Conservation (phyloP, 2,329 filamentous ascomycete species). For the Pseudogymnoascus sp. region DNA sequence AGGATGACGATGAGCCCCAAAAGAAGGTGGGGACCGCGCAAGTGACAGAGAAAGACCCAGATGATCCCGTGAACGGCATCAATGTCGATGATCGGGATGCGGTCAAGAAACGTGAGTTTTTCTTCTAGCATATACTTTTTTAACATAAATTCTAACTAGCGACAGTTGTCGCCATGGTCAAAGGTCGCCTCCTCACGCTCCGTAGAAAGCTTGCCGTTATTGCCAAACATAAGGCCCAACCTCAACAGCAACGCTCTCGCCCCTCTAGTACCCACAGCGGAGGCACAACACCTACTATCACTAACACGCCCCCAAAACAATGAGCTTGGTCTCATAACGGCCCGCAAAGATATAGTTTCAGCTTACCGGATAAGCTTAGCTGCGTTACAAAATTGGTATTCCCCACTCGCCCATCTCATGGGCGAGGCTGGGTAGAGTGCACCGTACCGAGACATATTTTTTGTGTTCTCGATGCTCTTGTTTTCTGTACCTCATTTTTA, state of each 20-base stretch:
- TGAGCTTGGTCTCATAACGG: not conserved
- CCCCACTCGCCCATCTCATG: not conserved
- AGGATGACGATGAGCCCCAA: constrained; percentile 56
- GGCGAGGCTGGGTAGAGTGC: not conserved
- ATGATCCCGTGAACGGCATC: constrained; percentile 40
- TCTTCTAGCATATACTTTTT: not conserved
- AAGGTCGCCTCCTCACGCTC: constrained; percentile 47
- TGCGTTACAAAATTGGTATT: not conserved
- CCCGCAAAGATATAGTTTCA: constrained; percentile 5
- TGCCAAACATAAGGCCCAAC: constrained; percentile 38
- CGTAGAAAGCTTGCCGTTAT: constrained; percentile 58
- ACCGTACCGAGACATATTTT: constrained; percentile 1
- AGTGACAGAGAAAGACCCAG: constrained; percentile 4
- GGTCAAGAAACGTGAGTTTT: constrained; percentile 62
- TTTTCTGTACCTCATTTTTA: constrained; percentile 3
- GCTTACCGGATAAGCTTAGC: constrained; percentile 1
- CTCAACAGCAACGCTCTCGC: constrained; percentile 25
- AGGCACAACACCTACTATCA: constrained; percentile 29
- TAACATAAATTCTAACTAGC: constrained; percentile 30
- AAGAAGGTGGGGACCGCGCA: constrained; percentile 28
- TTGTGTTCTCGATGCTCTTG: not conserved
- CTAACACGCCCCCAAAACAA: constrained; percentile 26
- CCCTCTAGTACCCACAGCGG: constrained; percentile 27
- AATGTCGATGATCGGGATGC: constrained; percentile 67
- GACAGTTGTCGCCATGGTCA: constrained; percentile 58